Conservation (phyloP, 768 basidiomycete genomes). For the Lactarius evosmus region DNA sequence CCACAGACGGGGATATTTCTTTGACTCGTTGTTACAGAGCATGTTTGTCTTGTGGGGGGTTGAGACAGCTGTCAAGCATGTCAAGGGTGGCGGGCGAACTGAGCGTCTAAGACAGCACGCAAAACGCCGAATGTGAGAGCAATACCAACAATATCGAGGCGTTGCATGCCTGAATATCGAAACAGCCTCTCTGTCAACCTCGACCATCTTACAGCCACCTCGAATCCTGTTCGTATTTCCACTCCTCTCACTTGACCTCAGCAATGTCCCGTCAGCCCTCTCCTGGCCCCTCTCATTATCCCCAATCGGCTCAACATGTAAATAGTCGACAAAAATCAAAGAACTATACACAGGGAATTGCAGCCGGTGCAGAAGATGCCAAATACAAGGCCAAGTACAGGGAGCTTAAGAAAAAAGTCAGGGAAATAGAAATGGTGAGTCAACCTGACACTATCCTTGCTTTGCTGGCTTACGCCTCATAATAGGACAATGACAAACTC, state of each 20-base stretch:
- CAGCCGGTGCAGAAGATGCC: conserved; percentile 77
- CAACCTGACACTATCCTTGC: conserved; percentile 6
- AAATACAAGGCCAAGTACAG: conserved; percentile 88
- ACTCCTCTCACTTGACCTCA: conserved; percentile 39
- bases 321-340: conserved; percentile 44
- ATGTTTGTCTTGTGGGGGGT: not conserved
- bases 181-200: conserved; percentile 19
- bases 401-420: conserved; percentile 83
- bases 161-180: conserved; percentile 13
- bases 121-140: conserved; percentile 39
- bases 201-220: conserved; percentile 35
- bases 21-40: not conserved
- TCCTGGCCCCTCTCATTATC: conserved; percentile 34
- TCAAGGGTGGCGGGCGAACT: not conserved
- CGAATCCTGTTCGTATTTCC: conserved; percentile 30
- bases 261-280: conserved; percentile 64
- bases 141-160: conserved; percentile 20
- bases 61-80: not conserved
- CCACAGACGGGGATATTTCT: not conserved
- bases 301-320: conserved; percentile 15
- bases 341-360: conserved; percentile 55
- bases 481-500: conserved; percentile 85
- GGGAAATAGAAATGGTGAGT: conserved; percentile 78
- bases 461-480: conserved; percentile 7
- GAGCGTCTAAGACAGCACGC: conserved; percentile 23